Conservation (phyloP, 2,329 filamentous ascomycete species). For the Cephalotrichum gorgonifer region DNA sequence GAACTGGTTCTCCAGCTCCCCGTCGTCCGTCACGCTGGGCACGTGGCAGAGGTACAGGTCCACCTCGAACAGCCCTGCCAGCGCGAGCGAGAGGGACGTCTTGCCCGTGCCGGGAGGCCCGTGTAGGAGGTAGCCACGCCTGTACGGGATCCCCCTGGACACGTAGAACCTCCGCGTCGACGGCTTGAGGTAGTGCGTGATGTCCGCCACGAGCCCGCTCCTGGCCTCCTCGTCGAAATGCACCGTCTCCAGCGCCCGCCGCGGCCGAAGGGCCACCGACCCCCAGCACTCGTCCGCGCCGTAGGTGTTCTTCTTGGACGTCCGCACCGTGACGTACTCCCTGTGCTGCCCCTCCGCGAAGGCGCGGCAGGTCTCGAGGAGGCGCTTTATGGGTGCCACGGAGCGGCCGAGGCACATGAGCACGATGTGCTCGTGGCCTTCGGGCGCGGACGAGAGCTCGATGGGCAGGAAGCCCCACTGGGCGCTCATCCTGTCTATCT, state of each 20-base stretch:
- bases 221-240: slow-evolving; percentile 62
- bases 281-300: slow-evolving; percentile 20
- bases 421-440: slow-evolving; percentile 25
- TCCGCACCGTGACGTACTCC: slow-evolving; percentile 23
- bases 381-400: slow-evolving; percentile 17
- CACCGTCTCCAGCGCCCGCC: slow-evolving; percentile 64
- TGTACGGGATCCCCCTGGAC: slow-evolving; percentile 63
- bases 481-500: slow-evolving; percentile 2
- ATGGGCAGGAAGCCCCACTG: slow-evolving; percentile 12
- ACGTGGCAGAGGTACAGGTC: slow-evolving; percentile 56
- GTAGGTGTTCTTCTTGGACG: slow-evolving; percentile 14
- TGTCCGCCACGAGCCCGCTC: slow-evolving; percentile 54
- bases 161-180: slow-evolving; percentile 63
- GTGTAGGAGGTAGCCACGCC: slow-evolving; percentile 68
- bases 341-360: slow-evolving; percentile 23
- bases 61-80: slow-evolving; percentile 56
- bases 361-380: slow-evolving; percentile 18
- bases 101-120: slow-evolving; percentile 69
- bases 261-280: slow-evolving; percentile 39
- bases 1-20: slow-evolving; percentile 54
- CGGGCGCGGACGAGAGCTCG: slow-evolving; percentile 21
- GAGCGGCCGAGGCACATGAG: slow-evolving; percentile 27
- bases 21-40: slow-evolving; percentile 37
- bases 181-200: slow-evolving; percentile 70
- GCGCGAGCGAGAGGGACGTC: slow-evolving; percentile 54